These are phyloP conservation scores for Daldinia vernicosa DNA, from an alignment of 495 filamentous ascomycete genomes.

Conservation along the genomic window DNA sequence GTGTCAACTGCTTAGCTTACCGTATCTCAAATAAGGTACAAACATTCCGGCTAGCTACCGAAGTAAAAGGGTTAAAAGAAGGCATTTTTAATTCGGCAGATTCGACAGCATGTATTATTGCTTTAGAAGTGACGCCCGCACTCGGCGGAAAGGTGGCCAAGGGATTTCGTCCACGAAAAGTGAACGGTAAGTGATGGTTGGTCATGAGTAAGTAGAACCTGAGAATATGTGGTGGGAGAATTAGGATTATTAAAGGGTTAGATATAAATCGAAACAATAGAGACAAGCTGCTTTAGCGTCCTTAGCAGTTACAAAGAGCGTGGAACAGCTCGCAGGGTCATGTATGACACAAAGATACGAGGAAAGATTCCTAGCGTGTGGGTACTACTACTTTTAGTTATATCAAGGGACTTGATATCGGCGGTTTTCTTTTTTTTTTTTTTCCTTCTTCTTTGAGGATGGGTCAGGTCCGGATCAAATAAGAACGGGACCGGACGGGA, in stretches of 20 bases:
- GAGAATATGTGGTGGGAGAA: slow-evolving; percentile 21
- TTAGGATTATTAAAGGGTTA: slow-evolving; percentile 30
- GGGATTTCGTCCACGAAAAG: slow-evolving; percentile 36
- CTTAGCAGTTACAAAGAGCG: slow-evolving; percentile 38
- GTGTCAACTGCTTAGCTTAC: slow-evolving; percentile 48
- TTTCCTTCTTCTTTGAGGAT: slow-evolving; percentile 18
- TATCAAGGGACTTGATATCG: slow-evolving; percentile 18
- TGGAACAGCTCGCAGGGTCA: slow-evolving; percentile 36
- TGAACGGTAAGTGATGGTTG: slow-evolving; percentile 38
- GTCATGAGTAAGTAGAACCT: slow-evolving; percentile 30
- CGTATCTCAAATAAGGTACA: slow-evolving; percentile 64
- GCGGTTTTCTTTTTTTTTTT: too few relatives aligned
- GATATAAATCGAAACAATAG: slow-evolving; percentile 8
- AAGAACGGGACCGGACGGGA: slow-evolving; percentile 1
- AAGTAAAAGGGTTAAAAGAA: slow-evolving; percentile 60
- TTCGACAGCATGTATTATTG: slow-evolving; percentile 37
- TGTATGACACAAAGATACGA: slow-evolving; percentile 43
- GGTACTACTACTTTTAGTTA: slow-evolving; percentile 39
- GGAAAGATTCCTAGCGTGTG: slow-evolving; percentile 26
- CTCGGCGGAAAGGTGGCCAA: slow-evolving; percentile 31
- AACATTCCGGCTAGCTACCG: slow-evolving; percentile 52
- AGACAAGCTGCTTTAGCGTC: slow-evolving; percentile 17
- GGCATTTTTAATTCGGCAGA: slow-evolving; percentile 51
- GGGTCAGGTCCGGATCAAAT: slow-evolving; percentile 25
- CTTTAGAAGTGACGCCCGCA: slow-evolving; percentile 27